Evolutionary conservation across 2,329 filamentous ascomycete genomes (phyloP), one percentile per base, ranked within the genome.

Genomic region (Xylariaceae sp.): DNA sequence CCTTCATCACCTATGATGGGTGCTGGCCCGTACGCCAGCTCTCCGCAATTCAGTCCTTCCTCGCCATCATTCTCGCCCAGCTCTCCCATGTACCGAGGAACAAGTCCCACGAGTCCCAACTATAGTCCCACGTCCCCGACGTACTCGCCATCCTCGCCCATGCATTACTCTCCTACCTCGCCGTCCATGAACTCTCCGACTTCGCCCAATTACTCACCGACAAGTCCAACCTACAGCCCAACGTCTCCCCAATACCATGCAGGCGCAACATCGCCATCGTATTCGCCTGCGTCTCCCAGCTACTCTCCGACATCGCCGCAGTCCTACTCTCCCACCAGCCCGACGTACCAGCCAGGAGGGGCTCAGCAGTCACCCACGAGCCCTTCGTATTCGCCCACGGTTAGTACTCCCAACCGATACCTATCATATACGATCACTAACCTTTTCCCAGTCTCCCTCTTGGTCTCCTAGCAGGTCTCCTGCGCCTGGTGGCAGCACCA

Each of bases 301-400:
- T 91, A 87, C 72, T 90, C 86, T 45, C 86, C 88, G 3, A 87
- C 85, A 6, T 90, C 86, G 33, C 79, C 79, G 11, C 73, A 75
- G 49, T 72, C 74, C 2, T 83, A 83, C 67, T 83, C 79, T 39
- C 80, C 80, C 5, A 83, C 80, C 35, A 83, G 79, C 56, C 80
- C 80, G 22, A 72, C 71, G 48, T 82, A 79, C 75, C 72, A 72
- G 49, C 74, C 49, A 73, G 44, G 12, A 22, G 73, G 79, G 56
- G 67, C 75, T 46, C 72, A 76, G 55, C 68, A 72, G 56, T 84
- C 80, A 27, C 82, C 83, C 19, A 83, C 80, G 17, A 87, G 86
- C 64, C 78, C 87, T 55, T 78, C 78, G 61, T 86, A 86, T 67
- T 91, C 86, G 37, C 82, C 88, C 34, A 80, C 80, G 48, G 62